phyloP scores from a whole-genome alignment of 1,139 yeast genomes.

The Saccharomyces hybrid region DNA sequence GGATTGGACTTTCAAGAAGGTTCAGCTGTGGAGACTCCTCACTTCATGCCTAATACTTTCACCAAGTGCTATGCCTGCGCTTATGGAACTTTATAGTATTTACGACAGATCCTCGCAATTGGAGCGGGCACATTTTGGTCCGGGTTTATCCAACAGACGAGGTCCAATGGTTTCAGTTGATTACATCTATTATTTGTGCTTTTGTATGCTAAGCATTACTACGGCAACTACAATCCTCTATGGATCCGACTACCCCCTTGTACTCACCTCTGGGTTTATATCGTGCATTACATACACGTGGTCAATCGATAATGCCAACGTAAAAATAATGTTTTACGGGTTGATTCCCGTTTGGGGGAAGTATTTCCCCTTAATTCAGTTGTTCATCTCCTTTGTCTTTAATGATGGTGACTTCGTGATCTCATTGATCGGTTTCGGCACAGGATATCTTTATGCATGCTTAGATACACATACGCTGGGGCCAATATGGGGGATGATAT shows the following conservation, averaged over 20 bases:
- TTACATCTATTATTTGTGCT: conserved; percentile 23
- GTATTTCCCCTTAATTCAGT: conserved; percentile 25
- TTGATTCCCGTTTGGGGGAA: conserved; percentile 30
- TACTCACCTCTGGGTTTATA: conserved; percentile 21
- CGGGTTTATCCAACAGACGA: conserved; percentile 6
- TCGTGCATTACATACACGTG: conserved; percentile 27
- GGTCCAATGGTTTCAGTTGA: conserved; percentile 15
- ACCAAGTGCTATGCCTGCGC: conserved; percentile 20
- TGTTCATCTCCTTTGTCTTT: conserved; percentile 24
- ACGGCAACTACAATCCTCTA: conserved; percentile 11
- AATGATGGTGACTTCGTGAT: conserved; percentile 15
- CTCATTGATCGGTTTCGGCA: conserved; percentile 22
- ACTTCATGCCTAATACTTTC: conserved; percentile 24
- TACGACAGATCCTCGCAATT: conserved; percentile 23
- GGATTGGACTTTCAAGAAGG: conserved; percentile 11
- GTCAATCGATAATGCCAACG: conserved; percentile 28
- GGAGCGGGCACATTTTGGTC: conserved; percentile 18
- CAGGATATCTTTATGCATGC: conserved; percentile 28
- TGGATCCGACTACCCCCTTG: conserved; percentile 11
- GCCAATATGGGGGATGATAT: conserved; percentile 26
- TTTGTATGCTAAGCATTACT: conserved; percentile 15
- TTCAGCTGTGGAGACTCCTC: conserved; percentile 26
- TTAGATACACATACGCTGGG: conserved; percentile 30
- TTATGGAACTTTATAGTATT: conserved; percentile 24
- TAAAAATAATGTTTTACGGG: conserved; percentile 27